Evolutionary conservation across 2,329 filamentous ascomycete genomes (phyloP), one percentile per base, ranked within the genome.

Genomic region (Alternaria alternata): DNA sequence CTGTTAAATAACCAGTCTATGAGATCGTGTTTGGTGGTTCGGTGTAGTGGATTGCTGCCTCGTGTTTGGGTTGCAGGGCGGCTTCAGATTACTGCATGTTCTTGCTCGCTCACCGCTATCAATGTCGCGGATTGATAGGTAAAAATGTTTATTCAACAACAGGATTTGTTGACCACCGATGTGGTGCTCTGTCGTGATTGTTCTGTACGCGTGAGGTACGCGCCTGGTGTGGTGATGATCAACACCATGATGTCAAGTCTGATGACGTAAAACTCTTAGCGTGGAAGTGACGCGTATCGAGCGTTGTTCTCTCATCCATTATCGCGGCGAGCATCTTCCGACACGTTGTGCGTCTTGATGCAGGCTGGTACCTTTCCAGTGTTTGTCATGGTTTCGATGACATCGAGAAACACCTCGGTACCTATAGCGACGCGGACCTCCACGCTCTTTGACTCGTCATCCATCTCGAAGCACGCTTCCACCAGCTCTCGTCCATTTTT

Each of bases 41-140:
- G 32, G 32, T 36, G 30, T 32, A 32, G 12, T 32, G 3, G 30
- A 12, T 32, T 11, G 12, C 24, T 32, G 12, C 12, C 12, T 14
- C 0, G 12, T 39, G n/a, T 12, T 20, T 9, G 1, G 20, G 2
- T 0, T 6, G 4, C 7, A 18, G 18, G 18, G 3, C 38, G 6
- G 18, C 3, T 20, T 8, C 38, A 18, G 6, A 41, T n/a, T 4
- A 5, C 5, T 8, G 12, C 7, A 11, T 3, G 8, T 41, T 20
- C 18, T 9, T 41, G 38, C 8, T 5, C 38, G 18, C 18, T 3
- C 16, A n/a, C 18, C 38, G 38, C 38, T 20, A 3, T 20, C 9
- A 4, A 20, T 11, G 5, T 1, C 9, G 3, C 16, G 8, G 18
- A 3, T 20, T 9, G 7, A n/a, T n/a, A n/a, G n/a, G n/a, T n/a